Base-by-base conservation (phyloP, 257 asterid species). In the Fraxinus pennsylvanica region DNA sequence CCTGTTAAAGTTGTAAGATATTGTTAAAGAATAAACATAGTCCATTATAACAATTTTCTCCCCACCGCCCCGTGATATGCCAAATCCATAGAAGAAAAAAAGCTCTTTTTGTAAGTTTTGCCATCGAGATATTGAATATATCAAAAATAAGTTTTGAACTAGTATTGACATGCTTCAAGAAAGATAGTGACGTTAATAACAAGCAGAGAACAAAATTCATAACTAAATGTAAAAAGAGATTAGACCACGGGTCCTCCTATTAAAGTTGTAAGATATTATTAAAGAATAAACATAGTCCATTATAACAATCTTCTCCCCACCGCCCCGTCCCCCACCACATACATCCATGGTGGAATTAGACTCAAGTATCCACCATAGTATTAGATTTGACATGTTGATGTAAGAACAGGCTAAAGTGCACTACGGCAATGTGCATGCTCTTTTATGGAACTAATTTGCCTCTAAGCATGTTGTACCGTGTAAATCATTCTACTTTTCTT, bases 401-500 rank as follows among this genome's bases (percentile, higher is more conserved):
- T 21, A 41, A 80, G 71, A 54, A 67, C 36, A 63, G 45, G 71
- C 76, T 59, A 71, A 72, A 68, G 72, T 27, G 69, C 76, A 80
- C 75, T 67, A 74, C 38, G 33, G 43, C 19, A 50, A 43, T 43
- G 15, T 77, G 68, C 71, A 71, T 65, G 77, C 73, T 45, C 76
- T 30, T 25, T 52, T 30, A 12, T 33, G 50, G 70, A 77, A 73
- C 50, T 59, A 66, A 25, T 66, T 33, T 67, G 74, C 59, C 41
- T 74, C 13, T 39, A 35, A 9, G 68, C 52, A 72, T 61, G 35
- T 59, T 47, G 33, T 67, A 29, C 41, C 35, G 3, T 41, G 47
- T 41, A 41, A 41, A 41, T 41, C 14, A 41, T 63, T 78, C 45
- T 22, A 29, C 76, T 71, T 78, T 65, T 50, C 12, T 32, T 45